phyloP scores from a whole-genome alignment of 345 rosid genomes.

The Trapa incisa region DNA sequence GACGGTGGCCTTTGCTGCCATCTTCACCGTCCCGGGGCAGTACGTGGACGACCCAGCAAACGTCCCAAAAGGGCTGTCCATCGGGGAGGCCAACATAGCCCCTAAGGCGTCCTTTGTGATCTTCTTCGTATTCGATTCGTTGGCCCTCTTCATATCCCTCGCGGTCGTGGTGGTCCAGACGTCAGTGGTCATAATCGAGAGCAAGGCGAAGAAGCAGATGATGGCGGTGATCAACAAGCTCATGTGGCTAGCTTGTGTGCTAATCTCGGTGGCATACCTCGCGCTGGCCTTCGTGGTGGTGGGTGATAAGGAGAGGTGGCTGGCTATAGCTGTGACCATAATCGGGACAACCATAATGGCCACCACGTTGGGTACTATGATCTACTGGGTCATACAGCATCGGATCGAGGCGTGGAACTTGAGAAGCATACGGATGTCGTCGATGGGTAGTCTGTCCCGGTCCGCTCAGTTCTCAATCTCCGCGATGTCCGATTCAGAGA shows the following conservation, averaged over 20 bases:
- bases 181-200: constrained; percentile 82
- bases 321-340: constrained; percentile 68
- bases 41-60: constrained; percentile 39
- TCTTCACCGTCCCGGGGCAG: constrained; percentile 87
- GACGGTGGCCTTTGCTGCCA: constrained; percentile 88
- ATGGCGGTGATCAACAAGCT: constrained; percentile 87
- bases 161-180: constrained; percentile 95
- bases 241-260: constrained; percentile 92
- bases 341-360: constrained; percentile 74
- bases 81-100: constrained; percentile 78
- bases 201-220: constrained; percentile 90
- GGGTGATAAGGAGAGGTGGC: constrained; percentile 59
- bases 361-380: constrained; percentile 86
- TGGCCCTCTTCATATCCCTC: constrained; percentile 83
- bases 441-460: constrained; percentile 45
- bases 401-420: constrained; percentile 64
- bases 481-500: constrained; percentile 51
- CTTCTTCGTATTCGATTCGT: constrained; percentile 70
- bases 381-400: constrained; percentile 79
- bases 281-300: constrained; percentile 77
- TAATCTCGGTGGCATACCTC: constrained; percentile 62
- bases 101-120: constrained; percentile 51
- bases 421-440: constrained; percentile 50
- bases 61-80: constrained; percentile 30
- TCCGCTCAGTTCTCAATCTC: constrained; percentile 55